Evolutionary conservation across 371 early-diverging fungal genomes (phyloP).

Genomic region (Funneliformis caledonium): DNA sequence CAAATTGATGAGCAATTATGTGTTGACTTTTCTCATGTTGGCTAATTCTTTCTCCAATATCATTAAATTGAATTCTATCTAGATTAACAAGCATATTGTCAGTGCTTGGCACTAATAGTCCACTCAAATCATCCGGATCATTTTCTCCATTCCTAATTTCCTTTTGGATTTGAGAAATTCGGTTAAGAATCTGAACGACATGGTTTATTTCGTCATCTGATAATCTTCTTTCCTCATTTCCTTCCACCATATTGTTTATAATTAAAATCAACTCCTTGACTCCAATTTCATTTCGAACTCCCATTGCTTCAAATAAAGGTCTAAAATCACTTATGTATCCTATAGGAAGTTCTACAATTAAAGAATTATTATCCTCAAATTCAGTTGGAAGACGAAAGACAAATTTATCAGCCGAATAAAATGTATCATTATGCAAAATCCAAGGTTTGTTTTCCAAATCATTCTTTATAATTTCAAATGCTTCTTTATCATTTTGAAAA

Average conservation of each 20-base stretch:
- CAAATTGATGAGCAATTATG: background rate
- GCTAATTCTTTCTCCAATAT: background rate
- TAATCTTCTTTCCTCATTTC: background rate
- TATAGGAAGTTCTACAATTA: background rate
- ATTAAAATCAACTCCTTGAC: background rate
- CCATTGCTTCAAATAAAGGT: background rate
- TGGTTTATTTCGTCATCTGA: background rate
- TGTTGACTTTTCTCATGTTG: background rate
- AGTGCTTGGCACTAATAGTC: background rate
- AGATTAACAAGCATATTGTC: background rate
- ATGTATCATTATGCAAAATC: background rate
- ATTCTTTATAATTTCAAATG: background rate
- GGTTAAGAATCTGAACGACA: background rate
- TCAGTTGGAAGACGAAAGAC: constrained; percentile 1
- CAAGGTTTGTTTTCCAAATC: background rate
- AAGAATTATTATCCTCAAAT: constrained; percentile 6
- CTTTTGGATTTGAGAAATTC: background rate
- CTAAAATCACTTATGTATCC: background rate
- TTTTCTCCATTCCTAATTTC: background rate
- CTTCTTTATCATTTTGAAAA: background rate
- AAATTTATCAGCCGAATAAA: background rate
- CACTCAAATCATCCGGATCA: background rate
- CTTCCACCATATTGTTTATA: background rate
- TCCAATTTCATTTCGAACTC: background rate
- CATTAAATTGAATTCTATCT: background rate